phyloP scores from a whole-genome alignment of 257 asterid species.

The Nicotiana benthamiana region DNA sequence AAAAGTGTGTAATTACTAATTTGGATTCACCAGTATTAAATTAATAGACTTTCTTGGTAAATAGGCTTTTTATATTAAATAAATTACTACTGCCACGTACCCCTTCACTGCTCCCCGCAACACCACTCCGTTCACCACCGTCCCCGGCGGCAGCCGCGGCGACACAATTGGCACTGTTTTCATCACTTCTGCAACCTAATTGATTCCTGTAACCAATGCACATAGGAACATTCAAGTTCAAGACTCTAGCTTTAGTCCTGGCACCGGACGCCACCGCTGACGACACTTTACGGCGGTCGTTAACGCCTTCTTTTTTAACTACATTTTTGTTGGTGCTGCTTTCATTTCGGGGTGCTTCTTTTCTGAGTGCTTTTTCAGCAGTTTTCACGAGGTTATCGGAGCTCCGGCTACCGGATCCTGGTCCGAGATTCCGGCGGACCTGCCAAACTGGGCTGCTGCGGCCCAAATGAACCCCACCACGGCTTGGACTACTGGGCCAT shows the following conservation, averaged over 20 bases:
- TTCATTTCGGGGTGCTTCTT: slow-evolving; percentile 1
- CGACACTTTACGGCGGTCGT: slow-evolving; percentile 36
- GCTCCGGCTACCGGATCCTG: slow-evolving; percentile 18
- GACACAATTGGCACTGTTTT: slow-evolving; percentile 15
- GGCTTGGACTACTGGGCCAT: slow-evolving; percentile 65
- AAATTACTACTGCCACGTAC: slow-evolving; percentile 56
- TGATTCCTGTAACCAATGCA: slow-evolving; percentile 72
- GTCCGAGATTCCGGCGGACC: slow-evolving; percentile 42
- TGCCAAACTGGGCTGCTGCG: slow-evolving; percentile 86
- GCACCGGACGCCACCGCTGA: slow-evolving; percentile 14
- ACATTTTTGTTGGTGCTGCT: slow-evolving; percentile 10
- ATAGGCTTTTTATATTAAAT: slow-evolving; percentile 55
- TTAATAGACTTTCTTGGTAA: slow-evolving; percentile 74
- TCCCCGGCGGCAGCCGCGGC: neutral
- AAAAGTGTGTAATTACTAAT: slow-evolving; percentile 1
- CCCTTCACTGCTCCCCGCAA: slow-evolving; percentile 42
- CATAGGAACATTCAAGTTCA: slow-evolving; percentile 69
- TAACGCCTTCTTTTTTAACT: slow-evolving; percentile 22
- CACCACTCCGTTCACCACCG: slow-evolving; percentile 17
- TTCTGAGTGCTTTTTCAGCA: slow-evolving; percentile 26
- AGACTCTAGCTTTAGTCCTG: slow-evolving; percentile 33
- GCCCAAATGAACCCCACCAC: slow-evolving; percentile 77
- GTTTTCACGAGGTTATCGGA: slow-evolving; percentile 18
- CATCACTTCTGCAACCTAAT: slow-evolving; percentile 53
- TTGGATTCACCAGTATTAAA: neutral